Evolutionary conservation across 129 eudicot genomes (phyloP).

Genomic region (Flaveria robusta): DNA sequence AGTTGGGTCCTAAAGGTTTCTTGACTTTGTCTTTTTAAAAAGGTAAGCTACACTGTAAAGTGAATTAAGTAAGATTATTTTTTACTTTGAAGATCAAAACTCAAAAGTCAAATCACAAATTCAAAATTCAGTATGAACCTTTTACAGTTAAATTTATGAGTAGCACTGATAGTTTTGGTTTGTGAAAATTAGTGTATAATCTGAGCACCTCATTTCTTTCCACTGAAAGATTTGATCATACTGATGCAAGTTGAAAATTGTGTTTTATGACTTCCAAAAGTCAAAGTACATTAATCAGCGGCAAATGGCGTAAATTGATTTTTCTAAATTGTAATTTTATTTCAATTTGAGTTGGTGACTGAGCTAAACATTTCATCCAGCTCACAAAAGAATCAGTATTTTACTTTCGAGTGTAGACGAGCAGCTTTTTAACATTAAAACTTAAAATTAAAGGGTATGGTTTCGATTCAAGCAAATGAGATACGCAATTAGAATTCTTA

Average conservation of each 20-base stretch:
- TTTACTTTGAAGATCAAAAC: neutral
- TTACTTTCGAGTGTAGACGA: neutral
- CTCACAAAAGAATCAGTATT: neutral
- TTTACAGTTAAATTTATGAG: neutral
- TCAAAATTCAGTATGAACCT: neutral
- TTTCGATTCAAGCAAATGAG: constrained; percentile 4
- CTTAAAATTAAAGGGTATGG: neutral
- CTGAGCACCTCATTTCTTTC: neutral
- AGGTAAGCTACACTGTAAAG: too few relatives aligned
- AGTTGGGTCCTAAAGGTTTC: too few relatives aligned
- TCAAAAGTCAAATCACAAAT: neutral
- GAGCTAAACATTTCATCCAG: neutral
- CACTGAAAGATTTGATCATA: neutral
- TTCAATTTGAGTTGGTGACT: neutral
- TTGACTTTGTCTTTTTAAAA: too few relatives aligned
- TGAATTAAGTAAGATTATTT: neutral
- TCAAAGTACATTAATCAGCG: neutral
- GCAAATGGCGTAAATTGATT: neutral
- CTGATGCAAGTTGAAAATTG: neutral
- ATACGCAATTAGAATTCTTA: neutral
- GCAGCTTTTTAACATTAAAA: neutral
- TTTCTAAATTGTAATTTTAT: neutral
- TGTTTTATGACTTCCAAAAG: too few relatives aligned
- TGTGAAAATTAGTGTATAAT: neutral
- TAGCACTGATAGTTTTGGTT: neutral